These are phyloP conservation scores for Actinomortierella ambigua DNA, from an alignment of 371 early-diverging fungal genomes.

Conservation along the genomic window DNA sequence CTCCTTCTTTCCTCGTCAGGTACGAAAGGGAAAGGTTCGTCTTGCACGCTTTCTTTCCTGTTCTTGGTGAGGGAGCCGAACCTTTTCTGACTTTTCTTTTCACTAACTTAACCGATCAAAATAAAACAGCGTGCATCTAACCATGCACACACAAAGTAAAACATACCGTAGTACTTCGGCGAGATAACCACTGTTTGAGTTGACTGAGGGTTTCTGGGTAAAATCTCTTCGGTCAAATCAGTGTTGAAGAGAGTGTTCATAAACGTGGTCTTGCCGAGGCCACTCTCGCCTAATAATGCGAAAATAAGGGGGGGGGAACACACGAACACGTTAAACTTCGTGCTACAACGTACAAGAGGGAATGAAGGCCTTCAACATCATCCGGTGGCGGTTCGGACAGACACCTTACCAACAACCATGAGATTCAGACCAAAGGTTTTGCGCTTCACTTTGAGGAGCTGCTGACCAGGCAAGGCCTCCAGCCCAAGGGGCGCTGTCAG, in stretches of 20 bases:
- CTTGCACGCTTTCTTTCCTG: no score
- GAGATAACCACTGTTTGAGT: conserved; percentile 71
- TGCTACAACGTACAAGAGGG: background rate
- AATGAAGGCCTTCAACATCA: no score
- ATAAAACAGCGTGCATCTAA: no score
- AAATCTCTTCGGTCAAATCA: conserved; percentile 68
- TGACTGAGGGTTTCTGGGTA: conserved; percentile 56
- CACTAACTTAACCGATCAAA: no score
- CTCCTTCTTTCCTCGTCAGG: no score
- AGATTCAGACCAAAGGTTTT: conserved; percentile 72
- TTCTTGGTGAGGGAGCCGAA: no score
- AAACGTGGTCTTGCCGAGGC: conserved; percentile 93
- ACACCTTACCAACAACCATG: conserved; percentile 79
- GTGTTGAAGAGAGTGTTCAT: conserved; percentile 88
- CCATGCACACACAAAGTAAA: background rate
- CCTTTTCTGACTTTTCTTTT: no score
- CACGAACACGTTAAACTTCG: background rate
- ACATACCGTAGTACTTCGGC: conserved; percentile 71
- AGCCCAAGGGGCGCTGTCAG: conserved; percentile 68
- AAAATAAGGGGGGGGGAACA: conserved; percentile 2
- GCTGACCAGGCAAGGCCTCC: conserved; percentile 71
- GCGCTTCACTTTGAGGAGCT: conserved; percentile 65
- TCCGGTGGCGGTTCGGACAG: no score
- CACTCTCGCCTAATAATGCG: conserved; percentile 68
- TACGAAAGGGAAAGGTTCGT: no score